Conservation (phyloP, 2,329 filamentous ascomycete species). For the Ambrosiella cleistominuta region DNA sequence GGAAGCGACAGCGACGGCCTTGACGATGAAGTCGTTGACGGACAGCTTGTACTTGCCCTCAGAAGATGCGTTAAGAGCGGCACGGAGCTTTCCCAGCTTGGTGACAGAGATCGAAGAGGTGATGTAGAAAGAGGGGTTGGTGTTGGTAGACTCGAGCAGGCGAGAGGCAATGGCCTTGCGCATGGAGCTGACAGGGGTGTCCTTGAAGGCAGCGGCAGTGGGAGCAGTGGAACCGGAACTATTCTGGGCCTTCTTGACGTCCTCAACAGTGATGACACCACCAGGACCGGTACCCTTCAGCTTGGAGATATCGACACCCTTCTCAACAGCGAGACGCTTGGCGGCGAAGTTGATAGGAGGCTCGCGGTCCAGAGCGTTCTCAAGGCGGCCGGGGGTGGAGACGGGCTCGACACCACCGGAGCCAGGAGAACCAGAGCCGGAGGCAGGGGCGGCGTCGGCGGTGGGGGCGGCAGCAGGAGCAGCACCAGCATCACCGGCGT, state of each 20-base stretch:
- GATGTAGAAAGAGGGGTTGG: conserved; percentile 98
- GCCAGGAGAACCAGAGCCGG: conserved; percentile 22
- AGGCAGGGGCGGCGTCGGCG: conserved; percentile 37
- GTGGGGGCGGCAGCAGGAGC: conserved; percentile 45
- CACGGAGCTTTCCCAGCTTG: conserved; percentile 91
- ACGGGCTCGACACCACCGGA: conserved; percentile 46
- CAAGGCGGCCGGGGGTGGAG: conserved; percentile 56
- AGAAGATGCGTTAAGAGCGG: conserved; percentile 73
- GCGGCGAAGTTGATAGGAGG: conserved; percentile 55
- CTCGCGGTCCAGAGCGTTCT: conserved; percentile 71
- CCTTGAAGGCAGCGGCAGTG: conserved; percentile 52
- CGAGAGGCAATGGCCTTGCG: conserved; percentile 93
- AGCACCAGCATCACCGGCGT: conserved; percentile 56
- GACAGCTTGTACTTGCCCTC: conserved; percentile 97
- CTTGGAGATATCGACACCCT: conserved; percentile 55
- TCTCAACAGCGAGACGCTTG: conserved; percentile 70
- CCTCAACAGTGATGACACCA: conserved; percentile 77
- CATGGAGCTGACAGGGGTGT: conserved; percentile 76
- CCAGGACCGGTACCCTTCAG: conserved; percentile 77
- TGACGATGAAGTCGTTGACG: conserved; percentile 99
- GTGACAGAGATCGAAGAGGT: conserved; percentile 75
- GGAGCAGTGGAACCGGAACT: conserved; percentile 32
- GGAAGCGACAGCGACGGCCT: conserved; percentile 75
- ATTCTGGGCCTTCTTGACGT: conserved; percentile 73
- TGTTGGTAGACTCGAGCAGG: conserved; percentile 71